Base-by-base conservation (phyloP, 2,329 filamentous ascomycete species). In the Penicillium vulpinum region DNA sequence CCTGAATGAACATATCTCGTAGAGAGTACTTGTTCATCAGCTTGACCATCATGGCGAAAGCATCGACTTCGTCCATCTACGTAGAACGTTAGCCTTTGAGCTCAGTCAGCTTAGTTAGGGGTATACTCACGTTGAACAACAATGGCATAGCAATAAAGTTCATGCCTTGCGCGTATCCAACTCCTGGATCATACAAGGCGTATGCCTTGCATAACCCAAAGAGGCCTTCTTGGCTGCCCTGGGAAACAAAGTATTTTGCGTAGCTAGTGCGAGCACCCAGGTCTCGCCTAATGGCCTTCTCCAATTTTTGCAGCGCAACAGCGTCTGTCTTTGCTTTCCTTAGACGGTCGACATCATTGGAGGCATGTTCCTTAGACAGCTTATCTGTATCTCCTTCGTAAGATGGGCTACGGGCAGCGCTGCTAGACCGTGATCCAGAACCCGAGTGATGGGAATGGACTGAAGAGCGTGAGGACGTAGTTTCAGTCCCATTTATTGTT, bases 141-240 rank as follows among this genome's bases (percentile, higher is more conserved):
- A 99, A 75, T 24, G 95, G 94, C 92, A 97, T 97, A 47, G 92
- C 90, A 58, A 99, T 85, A 70, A 99, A 99, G 72, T 97, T 99
- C 90, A 99, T 97, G 70, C 94, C 94, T 75, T 99, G 94, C 0
- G 95, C 93, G 74, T 99, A 99, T 31, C 94, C 93, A 35, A 99
- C 94, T 8, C 83, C 89, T 69, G 96, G 92, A 69, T 99, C 94
- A 66, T 92, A 97, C 29, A 99, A 81, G 15, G 94, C 94, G 76
- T 99, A 99, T 2, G 94, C 92, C 75, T 97, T 99, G 80, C 94
- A 99, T 35, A 99, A 86, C 36, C 92, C 92, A 75, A 96, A 97
- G 10, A 99, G 83, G 9, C 91, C 90, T 67, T 97, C 94, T 74
- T 97, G 94, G 41, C 96, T 85, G 33, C 92, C 92, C 60, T 92